Evolutionary conservation across 257 asterid genomes (phyloP), one percentile per base, ranked within the genome.

Genomic region (Hygrophila difformis): DNA sequence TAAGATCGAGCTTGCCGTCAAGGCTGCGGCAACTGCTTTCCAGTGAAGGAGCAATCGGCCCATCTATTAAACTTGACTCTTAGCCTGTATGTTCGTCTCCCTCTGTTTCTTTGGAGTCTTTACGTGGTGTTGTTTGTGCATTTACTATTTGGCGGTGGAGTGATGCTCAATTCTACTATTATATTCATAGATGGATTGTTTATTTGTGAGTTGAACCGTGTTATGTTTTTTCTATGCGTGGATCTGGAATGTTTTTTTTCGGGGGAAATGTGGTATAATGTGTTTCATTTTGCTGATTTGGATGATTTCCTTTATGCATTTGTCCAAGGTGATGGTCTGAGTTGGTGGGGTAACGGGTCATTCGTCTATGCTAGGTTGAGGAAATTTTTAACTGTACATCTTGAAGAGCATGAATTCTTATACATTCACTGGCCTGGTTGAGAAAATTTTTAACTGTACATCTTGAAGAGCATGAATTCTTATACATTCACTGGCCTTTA

Each of bases 1-100:
- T 76, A 62, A 84, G 95, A 87, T 87, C 97, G 67, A 87, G 93
- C 68, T 74, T 87, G 88, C 92, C 95, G 28, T 74, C 87, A 42
- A 66, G 93, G 77, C 84, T 87, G 34, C 78, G 97, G 71, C 97
- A 84, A 47, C 84, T 87, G 39, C 76, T 87, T 12, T 81, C 93
- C 29, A 79, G 70, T 47, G 93, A 81, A 49, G 92, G 92, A 51
- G 72, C 88, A 12, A 72, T 76, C 44, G 79, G 95, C 11, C 97
- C 95, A 42, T 72, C 97, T 39, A 69, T 81, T 40, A 87, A 84
- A 74, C 70, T 76, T 5, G 94, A 84, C 55, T 54, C 97, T 0
- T 93, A 87, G 62, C 72, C 93, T 34, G 97, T 87, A 76, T 39
- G 89, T 62, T 29, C 23, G 51, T 53, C 46, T 21, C 12, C 31